Evolutionary conservation across 2,329 filamentous ascomycete genomes (phyloP).

Genomic region (Endoconidiophora laricicola): DNA sequence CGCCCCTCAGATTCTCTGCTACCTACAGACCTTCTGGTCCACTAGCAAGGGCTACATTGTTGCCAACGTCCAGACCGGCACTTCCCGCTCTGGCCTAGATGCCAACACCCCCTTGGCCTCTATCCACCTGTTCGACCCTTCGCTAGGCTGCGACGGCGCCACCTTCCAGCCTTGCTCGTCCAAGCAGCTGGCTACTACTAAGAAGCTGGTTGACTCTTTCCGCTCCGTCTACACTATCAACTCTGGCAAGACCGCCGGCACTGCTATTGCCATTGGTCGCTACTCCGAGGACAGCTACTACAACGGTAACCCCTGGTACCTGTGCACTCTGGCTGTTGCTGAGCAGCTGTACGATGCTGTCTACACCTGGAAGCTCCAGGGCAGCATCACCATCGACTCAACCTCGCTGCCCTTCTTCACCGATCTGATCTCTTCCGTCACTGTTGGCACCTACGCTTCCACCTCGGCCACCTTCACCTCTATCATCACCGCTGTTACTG

Average conservation of each 20-base stretch:
- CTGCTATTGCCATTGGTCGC: slow-evolving; percentile 45
- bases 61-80: slow-evolving; percentile 42
- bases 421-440: slow-evolving; percentile 40
- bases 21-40: slow-evolving; percentile 59
- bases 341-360: slow-evolving; percentile 67
- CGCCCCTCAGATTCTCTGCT: slow-evolving; percentile 56
- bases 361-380: slow-evolving; percentile 49
- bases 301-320: slow-evolving; percentile 68
- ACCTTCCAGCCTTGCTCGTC: slow-evolving; percentile 69
- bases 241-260: slow-evolving; percentile 39
- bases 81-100: slow-evolving; percentile 50
- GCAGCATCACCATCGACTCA: slow-evolving; percentile 46
- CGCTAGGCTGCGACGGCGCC: slow-evolving; percentile 44
- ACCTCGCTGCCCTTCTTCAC: slow-evolving; percentile 56
- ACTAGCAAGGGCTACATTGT: slow-evolving; percentile 40
- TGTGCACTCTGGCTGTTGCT: slow-evolving; percentile 59
- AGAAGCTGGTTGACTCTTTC: slow-evolving; percentile 60
- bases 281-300: slow-evolving; percentile 62
- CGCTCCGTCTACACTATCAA: slow-evolving; percentile 55
- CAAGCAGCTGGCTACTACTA: slow-evolving; percentile 56
- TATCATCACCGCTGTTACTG: slow-evolving; percentile 38
- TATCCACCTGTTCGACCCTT: slow-evolving; percentile 54
- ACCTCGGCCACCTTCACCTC: slow-evolving; percentile 30
- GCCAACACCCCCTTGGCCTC: slow-evolving; percentile 51
- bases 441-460: slow-evolving; percentile 44